Conservation (phyloP, 441 rosid genomes). For the Cnidoscolus chayamansa region DNA sequence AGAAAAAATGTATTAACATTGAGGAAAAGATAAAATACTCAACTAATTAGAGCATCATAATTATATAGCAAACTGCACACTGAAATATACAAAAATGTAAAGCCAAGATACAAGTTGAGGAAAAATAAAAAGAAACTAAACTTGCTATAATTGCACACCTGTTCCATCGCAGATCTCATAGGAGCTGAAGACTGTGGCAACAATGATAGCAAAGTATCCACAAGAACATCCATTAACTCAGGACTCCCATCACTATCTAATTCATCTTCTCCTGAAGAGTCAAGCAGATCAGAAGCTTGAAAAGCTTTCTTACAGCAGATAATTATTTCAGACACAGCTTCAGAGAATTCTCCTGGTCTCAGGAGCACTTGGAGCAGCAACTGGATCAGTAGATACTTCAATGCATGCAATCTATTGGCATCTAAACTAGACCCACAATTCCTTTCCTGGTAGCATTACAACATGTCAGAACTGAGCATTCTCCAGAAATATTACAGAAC, state of each 20-base stretch:
- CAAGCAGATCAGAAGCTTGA: conserved; percentile 47
- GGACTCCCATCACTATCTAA: conserved; percentile 50
- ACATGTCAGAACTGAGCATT: conserved; percentile 12
- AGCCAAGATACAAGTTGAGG: background rate
- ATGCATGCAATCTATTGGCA: conserved; percentile 54
- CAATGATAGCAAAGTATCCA: conserved; percentile 81
- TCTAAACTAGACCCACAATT: conserved; percentile 40
- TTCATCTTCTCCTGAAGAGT: conserved; percentile 61
- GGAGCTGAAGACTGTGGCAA: conserved; percentile 90
- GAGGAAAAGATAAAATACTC: background rate
- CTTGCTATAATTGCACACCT: conserved; percentile 41
- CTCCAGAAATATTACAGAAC: conserved; percentile 7
- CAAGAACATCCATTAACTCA: conserved; percentile 81
- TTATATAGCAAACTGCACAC: background rate
- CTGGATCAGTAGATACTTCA: conserved; percentile 79
- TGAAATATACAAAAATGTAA: background rate
- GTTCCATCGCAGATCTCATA: conserved; percentile 81
- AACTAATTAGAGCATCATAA: background rate
- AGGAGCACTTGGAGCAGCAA: conserved; percentile 82
- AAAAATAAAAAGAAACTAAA: background rate
- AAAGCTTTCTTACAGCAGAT: conserved; percentile 85
- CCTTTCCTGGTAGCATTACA: conserved; percentile 59
- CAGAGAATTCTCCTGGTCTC: conserved; percentile 76
- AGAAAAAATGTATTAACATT: background rate
- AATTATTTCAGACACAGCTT: conserved; percentile 67